Evolutionary conservation across 305 asterid species (phyloP).

Genomic region (Coffea humblotiana): DNA sequence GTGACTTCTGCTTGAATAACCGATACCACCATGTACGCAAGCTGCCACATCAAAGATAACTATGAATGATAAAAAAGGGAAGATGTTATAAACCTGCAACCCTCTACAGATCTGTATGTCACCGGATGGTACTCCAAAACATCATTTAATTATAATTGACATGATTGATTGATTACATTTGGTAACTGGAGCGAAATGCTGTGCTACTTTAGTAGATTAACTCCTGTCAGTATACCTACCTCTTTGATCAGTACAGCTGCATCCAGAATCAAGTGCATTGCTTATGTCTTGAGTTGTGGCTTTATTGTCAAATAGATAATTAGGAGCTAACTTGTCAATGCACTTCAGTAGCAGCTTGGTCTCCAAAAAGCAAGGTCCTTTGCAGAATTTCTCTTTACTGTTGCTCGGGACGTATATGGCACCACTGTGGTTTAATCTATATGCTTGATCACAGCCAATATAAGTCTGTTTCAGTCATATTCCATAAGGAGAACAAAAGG

Average conservation of each 20-base stretch:
- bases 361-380: conserved; percentile 5
- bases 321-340: conserved; percentile 9
- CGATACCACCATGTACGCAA: background rate
- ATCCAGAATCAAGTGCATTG: conserved; percentile 9
- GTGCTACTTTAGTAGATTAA: no score
- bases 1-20: background rate
- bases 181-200: no score
- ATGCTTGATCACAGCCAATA: conserved; percentile 10
- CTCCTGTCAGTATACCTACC: background rate
- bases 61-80: no score
- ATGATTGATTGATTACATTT: no score
- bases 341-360: conserved; percentile 6
- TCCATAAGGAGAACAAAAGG: background rate
- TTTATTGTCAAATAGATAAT: conserved; percentile 6
- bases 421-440: conserved; percentile 11
- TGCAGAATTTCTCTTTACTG: conserved; percentile 3
- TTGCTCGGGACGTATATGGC: background rate
- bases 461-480: conserved; percentile 4
- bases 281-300: conserved; percentile 14
- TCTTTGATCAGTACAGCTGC: background rate
- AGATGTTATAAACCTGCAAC: no score
- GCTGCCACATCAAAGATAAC: background rate
- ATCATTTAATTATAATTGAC: no score
- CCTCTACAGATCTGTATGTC: no score
- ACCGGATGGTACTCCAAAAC: no score